phyloP scores from a whole-genome alignment of 2,329 filamentous ascomycete genomes.

The Xylaria sp. region DNA sequence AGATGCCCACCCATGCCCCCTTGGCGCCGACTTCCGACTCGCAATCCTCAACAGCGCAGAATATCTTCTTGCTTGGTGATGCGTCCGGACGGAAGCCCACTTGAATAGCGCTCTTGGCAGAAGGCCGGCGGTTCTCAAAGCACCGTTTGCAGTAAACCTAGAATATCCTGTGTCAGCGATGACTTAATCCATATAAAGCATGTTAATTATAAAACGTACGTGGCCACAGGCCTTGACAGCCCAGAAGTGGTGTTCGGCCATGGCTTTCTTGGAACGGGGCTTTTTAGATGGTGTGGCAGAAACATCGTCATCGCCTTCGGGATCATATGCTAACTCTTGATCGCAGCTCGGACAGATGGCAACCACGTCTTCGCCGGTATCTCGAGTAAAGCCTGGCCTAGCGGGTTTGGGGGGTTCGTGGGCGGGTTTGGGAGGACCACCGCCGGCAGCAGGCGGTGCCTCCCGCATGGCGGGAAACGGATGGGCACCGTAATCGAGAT shows the following conservation, averaged over 20 bases:
- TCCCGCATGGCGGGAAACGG: slow-evolving; percentile 39
- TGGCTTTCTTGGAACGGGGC: slow-evolving; percentile 60
- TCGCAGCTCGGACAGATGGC: slow-evolving; percentile 89
- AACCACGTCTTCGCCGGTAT: slow-evolving; percentile 75
- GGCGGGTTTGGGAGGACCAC: slow-evolving; percentile 54
- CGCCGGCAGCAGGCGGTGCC: not conserved
- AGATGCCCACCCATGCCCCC: slow-evolving; percentile 66
- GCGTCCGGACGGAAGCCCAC: slow-evolving; percentile 55
- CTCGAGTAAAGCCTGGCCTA: slow-evolving; percentile 82
- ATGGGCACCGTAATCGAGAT: slow-evolving; percentile 45
- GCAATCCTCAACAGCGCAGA: slow-evolving; percentile 69
- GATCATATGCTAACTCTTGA: slow-evolving; percentile 82
- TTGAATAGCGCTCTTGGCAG: slow-evolving; percentile 48
- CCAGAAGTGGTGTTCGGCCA: slow-evolving; percentile 88
- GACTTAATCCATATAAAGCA: not conserved
- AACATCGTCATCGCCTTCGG: slow-evolving; percentile 53
- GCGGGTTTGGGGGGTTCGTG: slow-evolving; percentile 75
- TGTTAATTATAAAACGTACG: slow-evolving; percentile 62
- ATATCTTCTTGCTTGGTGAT: slow-evolving; percentile 49
- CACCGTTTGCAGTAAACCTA: slow-evolving; percentile 73
- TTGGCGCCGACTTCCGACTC: slow-evolving; percentile 64
- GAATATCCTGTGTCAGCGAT: slow-evolving; percentile 26
- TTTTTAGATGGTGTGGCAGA: slow-evolving; percentile 53
- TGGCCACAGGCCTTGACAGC: slow-evolving; percentile 91
- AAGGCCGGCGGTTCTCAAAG: slow-evolving; percentile 65